Base-by-base conservation (phyloP, 75 land plant genomes). In the Selaginella tamariscina region DNA sequence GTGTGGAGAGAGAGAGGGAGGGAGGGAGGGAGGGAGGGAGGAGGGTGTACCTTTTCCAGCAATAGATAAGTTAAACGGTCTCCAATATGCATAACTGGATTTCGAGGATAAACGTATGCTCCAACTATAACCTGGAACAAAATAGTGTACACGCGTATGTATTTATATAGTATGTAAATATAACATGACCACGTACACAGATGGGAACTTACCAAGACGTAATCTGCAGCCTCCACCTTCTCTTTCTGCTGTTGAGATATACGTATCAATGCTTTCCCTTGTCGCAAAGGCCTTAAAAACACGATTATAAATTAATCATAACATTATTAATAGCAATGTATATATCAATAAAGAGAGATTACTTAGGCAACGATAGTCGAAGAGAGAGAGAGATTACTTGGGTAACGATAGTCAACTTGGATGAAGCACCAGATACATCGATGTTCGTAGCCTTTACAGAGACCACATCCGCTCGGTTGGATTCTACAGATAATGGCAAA, bases 231-330 rank as follows among this genome's bases (percentile, higher is more conserved):
- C 13, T 56, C 64, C 30, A 79, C 80, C 13, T 56, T 62, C 30
- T 78, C 80, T 55, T 65, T 62, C 24, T 56, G 30, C 27, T 71
- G 59, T 0, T 81, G 72, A 20, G 80, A 78, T 39, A 94, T 49
- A 59, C 82, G 82, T 1, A 94, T 70, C 71, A 94, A 80, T 71
- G 96, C 91, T 69, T 68, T 79, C 62, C 98, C 98, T 69, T 83
- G 84, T 23, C 70, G 70, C 65, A 68, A 59, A 33, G 83, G 89
- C 97, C 88, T 67, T 73, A 56, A 56, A 56, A 39, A 39, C 5
- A 15, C 1, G 5, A 71, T 55, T 27, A 18, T 1, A 8, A 55
- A 33, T 64, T 65, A 21, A 59, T 59, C 2, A 21, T 2, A 59
- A 26, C 26, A 8, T 21, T 20, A n/a, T n/a, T n/a, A n/a, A n/a